Conservation (phyloP, 768 basidiomycete genomes). For the Naematelia aurantialba region DNA sequence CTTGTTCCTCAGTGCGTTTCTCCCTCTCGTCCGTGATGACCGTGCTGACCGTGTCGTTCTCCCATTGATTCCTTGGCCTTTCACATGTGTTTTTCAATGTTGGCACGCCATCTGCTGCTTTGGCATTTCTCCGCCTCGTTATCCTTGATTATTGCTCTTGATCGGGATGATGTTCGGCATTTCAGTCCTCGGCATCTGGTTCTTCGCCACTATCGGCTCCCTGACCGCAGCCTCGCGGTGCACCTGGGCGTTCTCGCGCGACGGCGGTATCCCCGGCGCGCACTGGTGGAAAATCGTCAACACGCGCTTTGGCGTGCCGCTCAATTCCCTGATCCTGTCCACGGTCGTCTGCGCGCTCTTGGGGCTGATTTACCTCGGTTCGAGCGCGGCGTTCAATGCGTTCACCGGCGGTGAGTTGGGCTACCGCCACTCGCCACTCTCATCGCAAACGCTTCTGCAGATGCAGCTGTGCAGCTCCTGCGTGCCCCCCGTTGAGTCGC, state of each 20-base stretch:
- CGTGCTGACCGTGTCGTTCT: neutral
- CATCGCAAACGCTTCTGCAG: too few species aligned
- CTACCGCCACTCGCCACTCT: neutral
- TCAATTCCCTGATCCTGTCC: conserved; percentile 61
- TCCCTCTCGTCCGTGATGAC: too few species aligned
- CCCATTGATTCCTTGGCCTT: too few species aligned
- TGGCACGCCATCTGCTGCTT: neutral
- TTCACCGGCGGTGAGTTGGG: conserved; percentile 55
- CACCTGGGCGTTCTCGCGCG: conserved; percentile 69
- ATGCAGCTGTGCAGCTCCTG: too few species aligned
- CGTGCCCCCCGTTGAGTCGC: too few species aligned
- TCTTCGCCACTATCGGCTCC: conserved; percentile 65
- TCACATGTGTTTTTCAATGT: neutral
- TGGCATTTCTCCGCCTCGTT: neutral
- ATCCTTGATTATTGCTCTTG: neutral
- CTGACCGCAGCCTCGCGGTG: conserved; percentile 65
- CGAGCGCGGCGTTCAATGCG: conserved; percentile 62
- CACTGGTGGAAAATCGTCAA: conserved; percentile 55
- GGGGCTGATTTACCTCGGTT: conserved; percentile 61
- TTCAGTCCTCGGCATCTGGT: conserved; percentile 39
- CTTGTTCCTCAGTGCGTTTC: conserved; percentile 51
- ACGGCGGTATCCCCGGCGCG: conserved; percentile 62
- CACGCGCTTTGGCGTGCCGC: conserved; percentile 55
- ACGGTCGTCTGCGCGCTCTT: conserved; percentile 60
- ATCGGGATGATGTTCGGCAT: neutral